A percentile compares a stretch with the other conserved stretches of the same genome.
Evolutionary conservation across 2,329 filamentous ascomycete genomes (phyloP).

Genomic region (Fusarium tjaetaba): DNA sequence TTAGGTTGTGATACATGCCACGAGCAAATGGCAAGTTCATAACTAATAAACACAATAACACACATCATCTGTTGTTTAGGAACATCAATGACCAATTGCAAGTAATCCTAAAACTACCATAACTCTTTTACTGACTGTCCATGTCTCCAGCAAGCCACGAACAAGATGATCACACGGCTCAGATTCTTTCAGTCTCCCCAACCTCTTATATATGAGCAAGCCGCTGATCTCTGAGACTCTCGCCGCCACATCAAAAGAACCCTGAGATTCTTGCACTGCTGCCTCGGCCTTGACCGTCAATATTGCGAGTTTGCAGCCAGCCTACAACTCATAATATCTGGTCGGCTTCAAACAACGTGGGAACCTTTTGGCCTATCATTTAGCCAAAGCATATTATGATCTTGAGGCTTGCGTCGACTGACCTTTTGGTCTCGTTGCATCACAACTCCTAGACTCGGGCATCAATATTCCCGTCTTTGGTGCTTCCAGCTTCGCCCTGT

Average conservation of each 20-base stretch:
- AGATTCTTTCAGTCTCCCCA: slow-evolving; percentile 13
- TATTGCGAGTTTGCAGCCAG: not conserved
- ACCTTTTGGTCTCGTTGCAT: slow-evolving; percentile 1
- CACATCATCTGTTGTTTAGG: not conserved
- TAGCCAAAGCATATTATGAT: not conserved
- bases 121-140: not conserved
- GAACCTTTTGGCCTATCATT: not conserved
- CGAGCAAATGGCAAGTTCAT: not conserved
- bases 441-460: not conserved
- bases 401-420: not conserved
- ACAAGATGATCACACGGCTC: not conserved
- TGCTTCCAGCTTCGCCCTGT: not conserved
- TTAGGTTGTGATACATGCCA: not conserved
- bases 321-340: not conserved
- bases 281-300: slow-evolving; percentile 1
- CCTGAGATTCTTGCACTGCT: not conserved
- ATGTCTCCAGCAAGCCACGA: not conserved
- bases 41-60: not conserved
- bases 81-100: not conserved
- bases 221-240: not conserved
- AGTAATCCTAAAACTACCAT: too few relatives aligned
- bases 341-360: not conserved
- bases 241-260: not conserved
- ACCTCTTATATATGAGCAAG: slow-evolving; percentile 9
- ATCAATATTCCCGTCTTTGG: slow-evolving; percentile 1